Evolutionary conservation across 1,284 basidiomycete species (phyloP).

Genomic region (Stygiomarasmius scandens): DNA sequence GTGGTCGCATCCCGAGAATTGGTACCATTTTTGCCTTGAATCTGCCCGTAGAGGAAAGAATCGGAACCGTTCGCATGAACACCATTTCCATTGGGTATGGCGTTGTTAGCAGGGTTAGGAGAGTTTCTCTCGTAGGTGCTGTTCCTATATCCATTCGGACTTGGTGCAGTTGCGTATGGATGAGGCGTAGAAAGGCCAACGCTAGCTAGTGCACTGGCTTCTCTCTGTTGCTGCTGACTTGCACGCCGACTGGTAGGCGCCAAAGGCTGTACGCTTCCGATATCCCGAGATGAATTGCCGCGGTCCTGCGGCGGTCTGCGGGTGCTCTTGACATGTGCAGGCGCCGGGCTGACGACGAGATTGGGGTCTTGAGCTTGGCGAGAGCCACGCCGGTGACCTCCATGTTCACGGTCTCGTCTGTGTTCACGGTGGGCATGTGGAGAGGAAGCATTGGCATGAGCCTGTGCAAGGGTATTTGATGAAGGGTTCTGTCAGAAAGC

Average conservation of each 20-base stretch:
- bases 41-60: constrained; percentile 62
- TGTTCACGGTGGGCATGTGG: constrained; percentile 57
- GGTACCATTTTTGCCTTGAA: constrained; percentile 47
- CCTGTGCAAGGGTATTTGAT: constrained; percentile 49
- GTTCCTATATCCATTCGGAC: constrained; percentile 54
- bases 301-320: constrained; percentile 52
- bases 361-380: constrained; percentile 57
- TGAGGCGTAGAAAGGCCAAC: constrained; percentile 52
- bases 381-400: constrained; percentile 55
- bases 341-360: constrained; percentile 62
- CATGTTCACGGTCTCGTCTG: constrained; percentile 51
- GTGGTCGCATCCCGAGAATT: constrained; percentile 47
- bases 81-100: constrained; percentile 38
- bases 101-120: constrained; percentile 42
- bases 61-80: constrained; percentile 55
- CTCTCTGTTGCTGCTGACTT: constrained; percentile 62
- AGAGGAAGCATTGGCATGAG: constrained; percentile 52
- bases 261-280: constrained; percentile 61
- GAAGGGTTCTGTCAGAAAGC: constrained; percentile 38
- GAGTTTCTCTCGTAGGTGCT: constrained; percentile 60
- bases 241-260: constrained; percentile 62
- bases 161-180: constrained; percentile 68
- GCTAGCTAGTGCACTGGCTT: constrained; percentile 37
- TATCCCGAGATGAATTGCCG: constrained; percentile 49
- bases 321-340: constrained; percentile 62